Base-by-base conservation (phyloP, 257 asterid species). In the Anisodus acutangulus region DNA sequence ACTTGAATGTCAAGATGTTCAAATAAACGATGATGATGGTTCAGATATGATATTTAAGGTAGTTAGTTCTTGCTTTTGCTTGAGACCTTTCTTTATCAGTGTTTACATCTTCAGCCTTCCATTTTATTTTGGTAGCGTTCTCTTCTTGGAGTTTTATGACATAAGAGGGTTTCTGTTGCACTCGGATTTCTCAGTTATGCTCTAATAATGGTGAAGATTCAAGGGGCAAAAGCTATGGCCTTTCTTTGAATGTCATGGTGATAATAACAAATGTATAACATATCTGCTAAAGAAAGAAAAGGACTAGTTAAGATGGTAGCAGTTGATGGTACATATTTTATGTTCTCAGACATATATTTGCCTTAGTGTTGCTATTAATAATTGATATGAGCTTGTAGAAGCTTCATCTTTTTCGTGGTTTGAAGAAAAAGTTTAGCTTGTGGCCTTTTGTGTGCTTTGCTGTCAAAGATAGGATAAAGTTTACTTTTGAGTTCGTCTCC, bases 1-100 rank as follows among this genome's bases (percentile, higher is more conserved):
- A 82, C 89, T 85, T 84, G 97, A 92, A 89, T 91, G 93, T 88
- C 90, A 87, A 87, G 98, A 94, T 88, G 99, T 94, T 68, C 98
- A 89, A 85, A 81, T 91, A 74, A 92, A 86, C 89, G 86, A 88
- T 85, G 95, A 90, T 88, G 71, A 88, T 53, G 85, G 63, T 64
- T 85, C 88, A 51, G 86, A 85, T 83, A 86, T 93, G 45, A 82
- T 79, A 80, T 59, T 87, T 68, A 84, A 91, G 98, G 98, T 83
- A 90, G 88, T 84, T 83, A 53, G 47, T 82, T 62, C 86, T 81
- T 69, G 71, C 78, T 43, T 11, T 81, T 81, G 4, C 84, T 62
- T 16, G 47, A 80, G 57, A 60, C 54, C 43, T 41, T 71, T 83
- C 55, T 71, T 57, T 69, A 31, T 53, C 51, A 10, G n/a, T 10